Conservation (phyloP, 768 basidiomycete species). For the Panellus pusillus region DNA sequence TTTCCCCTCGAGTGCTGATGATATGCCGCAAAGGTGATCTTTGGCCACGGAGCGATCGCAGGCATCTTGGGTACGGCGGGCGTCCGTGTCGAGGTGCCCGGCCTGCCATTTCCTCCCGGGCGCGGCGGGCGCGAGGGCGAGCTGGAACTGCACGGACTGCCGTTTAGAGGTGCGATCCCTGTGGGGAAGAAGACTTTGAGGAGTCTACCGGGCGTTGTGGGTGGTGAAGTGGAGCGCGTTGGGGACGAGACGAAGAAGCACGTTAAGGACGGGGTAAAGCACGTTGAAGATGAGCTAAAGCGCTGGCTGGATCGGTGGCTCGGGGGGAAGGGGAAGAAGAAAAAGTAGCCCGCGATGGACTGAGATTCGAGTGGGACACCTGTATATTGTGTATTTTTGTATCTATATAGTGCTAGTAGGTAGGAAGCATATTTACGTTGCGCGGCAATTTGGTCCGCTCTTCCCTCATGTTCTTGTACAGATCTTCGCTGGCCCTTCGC, state of each 20-base stretch:
- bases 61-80: slow-evolving; percentile 66
- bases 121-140: slow-evolving; percentile 32
- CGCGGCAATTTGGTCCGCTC: no score
- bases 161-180: slow-evolving; percentile 64
- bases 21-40: slow-evolving; percentile 55
- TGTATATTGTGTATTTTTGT: slow-evolving; percentile 8
- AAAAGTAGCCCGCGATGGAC: not conserved
- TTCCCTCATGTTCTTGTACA: no score
- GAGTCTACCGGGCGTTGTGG: slow-evolving; percentile 6
- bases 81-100: slow-evolving; percentile 58
- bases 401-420: not conserved
- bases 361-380: not conserved
- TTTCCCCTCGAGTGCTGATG: not conserved
- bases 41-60: slow-evolving; percentile 65
- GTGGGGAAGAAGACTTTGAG: slow-evolving; percentile 54
- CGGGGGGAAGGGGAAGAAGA: not conserved
- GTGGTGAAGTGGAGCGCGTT: not conserved
- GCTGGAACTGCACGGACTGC: slow-evolving; percentile 62
- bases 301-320: slow-evolving; percentile 1
- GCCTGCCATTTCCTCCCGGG: slow-evolving; percentile 52
- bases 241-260: no score
- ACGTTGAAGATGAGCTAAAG: not conserved
- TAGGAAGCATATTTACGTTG: no score
- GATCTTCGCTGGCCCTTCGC: no score
- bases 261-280: not conserved